Percentiles rank a stretch among this genome's conserved stretches.
Evolutionary conservation across 2,329 filamentous ascomycete genomes (phyloP).

Genomic region (Calonectria pseudoturangicola): DNA sequence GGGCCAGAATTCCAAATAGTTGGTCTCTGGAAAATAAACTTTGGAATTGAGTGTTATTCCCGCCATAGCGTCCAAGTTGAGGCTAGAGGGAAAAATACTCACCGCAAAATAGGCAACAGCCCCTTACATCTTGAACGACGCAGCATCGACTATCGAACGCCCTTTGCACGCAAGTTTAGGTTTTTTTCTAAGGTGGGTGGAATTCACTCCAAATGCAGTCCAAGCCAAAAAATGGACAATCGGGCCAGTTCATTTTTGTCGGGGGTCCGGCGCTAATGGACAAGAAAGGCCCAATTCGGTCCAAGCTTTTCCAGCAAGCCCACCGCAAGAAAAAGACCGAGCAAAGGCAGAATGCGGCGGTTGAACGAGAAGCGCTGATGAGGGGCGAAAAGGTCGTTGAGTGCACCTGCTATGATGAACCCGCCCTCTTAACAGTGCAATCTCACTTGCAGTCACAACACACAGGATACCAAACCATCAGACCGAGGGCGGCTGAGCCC

Average conservation of each 20-base stretch:
- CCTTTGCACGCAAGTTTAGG: not conserved
- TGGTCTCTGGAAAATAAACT: not conserved
- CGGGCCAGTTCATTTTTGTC: conserved; percentile 36
- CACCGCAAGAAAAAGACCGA: conserved; percentile 30
- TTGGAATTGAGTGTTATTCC: not conserved
- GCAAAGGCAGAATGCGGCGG: conserved; percentile 35
- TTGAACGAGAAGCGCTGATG: conserved; percentile 30
- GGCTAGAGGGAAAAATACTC: not conserved
- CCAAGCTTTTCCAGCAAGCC: conserved; percentile 36
- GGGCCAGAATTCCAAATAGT: not conserved
- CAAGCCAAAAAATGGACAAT: conserved; percentile 13
- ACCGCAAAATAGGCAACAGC: not conserved
- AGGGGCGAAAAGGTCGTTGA: conserved; percentile 1
- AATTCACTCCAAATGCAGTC: conserved; percentile 28
- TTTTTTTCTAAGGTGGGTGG: not conserved
- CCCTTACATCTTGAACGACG: not conserved
- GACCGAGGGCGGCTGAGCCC: conserved; percentile 1
- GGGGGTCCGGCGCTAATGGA: conserved; percentile 37
- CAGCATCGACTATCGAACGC: not conserved
- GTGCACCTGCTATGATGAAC: conserved; percentile 27
- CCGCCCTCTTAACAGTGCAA: not conserved
- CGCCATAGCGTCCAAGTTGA: not conserved
- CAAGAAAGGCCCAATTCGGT: conserved; percentile 35
- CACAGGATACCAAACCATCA: conserved; percentile 21
- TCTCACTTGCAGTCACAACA: conserved; percentile 2